Base-by-base conservation (phyloP, 306 rosid genomes). In the Abrus precatorius region DNA sequence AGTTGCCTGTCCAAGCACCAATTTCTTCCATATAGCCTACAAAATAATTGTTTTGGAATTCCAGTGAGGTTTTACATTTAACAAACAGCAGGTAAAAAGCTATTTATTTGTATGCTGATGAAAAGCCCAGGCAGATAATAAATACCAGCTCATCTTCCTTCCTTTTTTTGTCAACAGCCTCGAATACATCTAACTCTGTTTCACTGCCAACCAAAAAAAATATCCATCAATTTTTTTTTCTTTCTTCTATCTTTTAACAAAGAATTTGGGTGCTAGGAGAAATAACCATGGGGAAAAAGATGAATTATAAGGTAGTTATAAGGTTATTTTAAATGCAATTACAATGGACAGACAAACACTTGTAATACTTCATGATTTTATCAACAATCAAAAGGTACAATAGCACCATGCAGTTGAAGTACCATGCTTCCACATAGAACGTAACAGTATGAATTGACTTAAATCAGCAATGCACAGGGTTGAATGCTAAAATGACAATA, bases 101-200 rank as follows among this genome's bases (percentile, higher is more conserved):
- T 34, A 84, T 45, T 75, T 34, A 84, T 45, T 75, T 70, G 27
- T 66, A 66, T 47, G 76, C 49, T 36, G 48, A 56, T 10, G 49
- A 12, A 80, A 68, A 80, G 50, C 4, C 27, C 43, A 62, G 27
- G 68, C 60, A 85, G 80, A 73, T 27, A 81, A 76, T 48, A 69
- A 83, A 71, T 88, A 96, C 99, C 95, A 84, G 81, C 79, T 96
- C 99, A 71, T 79, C 83, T 68, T 93, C 98, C 60, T 76, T 86
- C 79, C 99, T 90, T 77, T 82, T 90, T 80, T 85, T 87, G 89
- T 96, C 99, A 77, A 96, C 85, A 44, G 93, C 90, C 89, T 96
- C 99, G 75, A 96, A 96, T 63, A 90, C 90, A 84, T 96, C 99
- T 76, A 96, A 77, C 90, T 96, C 99, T 40, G 97, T 45, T 90